These are phyloP conservation scores for Emergomyces orientalis DNA, from an alignment of 2,329 filamentous ascomycete genomes.

Conservation along the genomic window DNA sequence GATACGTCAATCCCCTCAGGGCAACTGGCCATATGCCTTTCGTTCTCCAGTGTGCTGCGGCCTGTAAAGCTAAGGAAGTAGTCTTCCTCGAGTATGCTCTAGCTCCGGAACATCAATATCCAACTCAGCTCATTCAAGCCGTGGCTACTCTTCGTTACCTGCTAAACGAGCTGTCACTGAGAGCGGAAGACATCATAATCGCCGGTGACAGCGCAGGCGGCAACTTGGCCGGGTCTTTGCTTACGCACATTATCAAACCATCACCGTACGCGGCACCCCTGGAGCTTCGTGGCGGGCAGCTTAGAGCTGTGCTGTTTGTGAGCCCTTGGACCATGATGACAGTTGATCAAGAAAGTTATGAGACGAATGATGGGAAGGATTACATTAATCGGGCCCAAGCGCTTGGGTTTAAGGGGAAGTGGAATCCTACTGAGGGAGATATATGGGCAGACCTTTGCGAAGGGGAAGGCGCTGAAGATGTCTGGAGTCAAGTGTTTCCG, in stretches of 20 bases:
- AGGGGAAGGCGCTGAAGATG: background rate
- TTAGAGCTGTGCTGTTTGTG: constrained; percentile 2
- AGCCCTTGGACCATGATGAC: background rate
- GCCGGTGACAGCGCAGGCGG: constrained; percentile 2
- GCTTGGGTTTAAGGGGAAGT: background rate
- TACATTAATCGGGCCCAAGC: background rate
- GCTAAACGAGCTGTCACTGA: background rate
- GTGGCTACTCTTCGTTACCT: background rate
- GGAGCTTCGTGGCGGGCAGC: background rate
- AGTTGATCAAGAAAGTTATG: background rate
- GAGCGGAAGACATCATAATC: background rate
- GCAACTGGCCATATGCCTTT: background rate
- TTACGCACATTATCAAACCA: background rate
- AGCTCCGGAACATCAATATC: constrained; percentile 1
- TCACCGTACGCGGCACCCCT: background rate
- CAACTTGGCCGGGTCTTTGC: background rate
- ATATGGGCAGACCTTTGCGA: background rate
- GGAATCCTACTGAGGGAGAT: background rate
- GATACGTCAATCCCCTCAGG: background rate
- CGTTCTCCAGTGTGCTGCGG: background rate
- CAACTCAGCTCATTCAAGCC: background rate
- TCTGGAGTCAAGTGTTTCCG: background rate
- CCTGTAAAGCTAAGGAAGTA: background rate
- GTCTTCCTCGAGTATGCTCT: constrained; percentile 3
- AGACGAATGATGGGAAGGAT: background rate